Base-by-base conservation (phyloP, 805 yeast genomes). In the Barnettozyma botsteinii region DNA sequence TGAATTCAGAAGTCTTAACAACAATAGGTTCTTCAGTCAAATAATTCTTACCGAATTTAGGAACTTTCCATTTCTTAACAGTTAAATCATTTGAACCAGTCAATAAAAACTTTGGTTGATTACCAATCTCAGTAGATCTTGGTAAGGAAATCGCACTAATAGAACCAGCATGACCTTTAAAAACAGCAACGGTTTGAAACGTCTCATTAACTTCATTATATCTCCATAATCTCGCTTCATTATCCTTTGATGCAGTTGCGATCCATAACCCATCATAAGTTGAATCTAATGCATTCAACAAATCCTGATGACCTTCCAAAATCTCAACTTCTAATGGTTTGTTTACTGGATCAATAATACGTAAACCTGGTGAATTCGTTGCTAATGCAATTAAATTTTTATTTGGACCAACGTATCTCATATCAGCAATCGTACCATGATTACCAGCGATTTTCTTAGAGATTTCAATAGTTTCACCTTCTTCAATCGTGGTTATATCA, bases 381-480 rank as follows among this genome's bases (percentile, higher is more conserved):
- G 98, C 97, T 48, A 93, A 60, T 5, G 95, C 98, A 33, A 91
- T 59, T 27, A 70, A 63, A 33, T 70, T 58, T 23, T 66, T 57
- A 12, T 60, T 45, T 7, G 86, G 85, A 0, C 93, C 93, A 24
- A 80, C 81, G 54, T 79, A 82, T 49, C 78, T 75, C 66, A 88
- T 72, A 57, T 91, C 98, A 3, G 96, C 95, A 52, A 93, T 80
- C 20, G 93, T 91, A 42, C 97, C 98, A 62, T 91, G 96, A 60
- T 88, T 88, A 50, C 97, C 97, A 1, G 96, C 93, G 50, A 88
- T 69, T 31, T 77, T 71, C 40, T 79, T 67, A 7, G 60, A 52
- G 2, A 73, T 56, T 15, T 72, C 69, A n/a, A 83, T 57, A 21
- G 49, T 50, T 7, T 53, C 54, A 4, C 53, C 51, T 4, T 56